Conservation (phyloP, 164 flowering plant species). For the Sedum album region DNA sequence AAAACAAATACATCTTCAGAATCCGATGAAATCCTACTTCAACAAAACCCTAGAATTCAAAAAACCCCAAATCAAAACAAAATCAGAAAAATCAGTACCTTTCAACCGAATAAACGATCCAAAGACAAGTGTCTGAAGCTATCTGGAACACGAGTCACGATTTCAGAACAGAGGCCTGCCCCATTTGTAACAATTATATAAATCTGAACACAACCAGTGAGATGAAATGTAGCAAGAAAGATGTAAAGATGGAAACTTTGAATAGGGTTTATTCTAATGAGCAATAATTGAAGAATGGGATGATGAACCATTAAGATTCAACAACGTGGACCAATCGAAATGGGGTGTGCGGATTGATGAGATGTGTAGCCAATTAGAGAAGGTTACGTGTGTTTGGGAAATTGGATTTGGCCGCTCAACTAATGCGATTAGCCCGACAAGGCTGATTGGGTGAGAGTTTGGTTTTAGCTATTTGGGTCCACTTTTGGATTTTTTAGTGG, state of each 20-base stretch:
- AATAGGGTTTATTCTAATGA: not conserved
- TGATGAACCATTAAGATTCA: constrained; percentile 1
- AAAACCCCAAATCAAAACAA: not conserved
- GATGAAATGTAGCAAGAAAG: not conserved
- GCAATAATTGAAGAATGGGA: not conserved
- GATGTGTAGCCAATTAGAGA: constrained; percentile 16
- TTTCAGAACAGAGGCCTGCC: not conserved
- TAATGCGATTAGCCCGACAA: not conserved
- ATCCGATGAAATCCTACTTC: too few relatives aligned
- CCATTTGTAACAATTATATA: not conserved
- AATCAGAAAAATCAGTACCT: not conserved
- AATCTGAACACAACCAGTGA: not conserved
- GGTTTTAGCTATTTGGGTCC: too few relatives aligned
- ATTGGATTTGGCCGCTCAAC: constrained; percentile 4
- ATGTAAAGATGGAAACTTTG: not conserved
- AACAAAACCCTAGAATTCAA: not conserved
- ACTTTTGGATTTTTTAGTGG: too few relatives aligned
- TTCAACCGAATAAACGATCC: not conserved
- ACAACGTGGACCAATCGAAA: constrained; percentile 26
- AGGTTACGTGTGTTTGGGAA: constrained; percentile 4
- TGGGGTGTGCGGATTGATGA: not conserved
- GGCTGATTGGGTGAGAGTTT: too few relatives aligned
- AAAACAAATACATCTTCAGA: not conserved
- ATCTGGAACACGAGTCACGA: constrained; percentile 21
- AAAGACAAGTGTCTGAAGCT: constrained; percentile 46